These are phyloP conservation scores for Annona cherimola DNA, from an alignment of 164 flowering plant species.

Conservation along the genomic window DNA sequence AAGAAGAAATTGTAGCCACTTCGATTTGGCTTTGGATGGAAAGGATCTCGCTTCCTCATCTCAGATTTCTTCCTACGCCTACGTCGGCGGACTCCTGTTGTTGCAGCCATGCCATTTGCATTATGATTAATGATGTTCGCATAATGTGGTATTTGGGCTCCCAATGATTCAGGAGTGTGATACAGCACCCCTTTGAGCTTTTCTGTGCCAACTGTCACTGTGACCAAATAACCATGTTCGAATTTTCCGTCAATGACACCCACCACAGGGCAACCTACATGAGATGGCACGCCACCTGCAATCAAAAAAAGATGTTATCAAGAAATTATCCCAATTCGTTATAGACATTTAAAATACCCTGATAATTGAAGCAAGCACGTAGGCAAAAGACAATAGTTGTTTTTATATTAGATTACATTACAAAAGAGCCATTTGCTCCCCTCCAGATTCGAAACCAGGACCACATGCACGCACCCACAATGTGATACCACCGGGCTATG, in stretches of 20 bases:
- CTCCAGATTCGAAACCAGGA: too few relatives aligned
- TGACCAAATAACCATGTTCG: slow-evolving; percentile 72
- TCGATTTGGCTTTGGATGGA: slow-evolving; percentile 91
- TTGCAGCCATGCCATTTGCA: slow-evolving; percentile 13
- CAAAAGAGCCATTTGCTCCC: too few relatives aligned
- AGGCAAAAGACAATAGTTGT: too few relatives aligned
- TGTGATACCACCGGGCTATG: too few relatives aligned
- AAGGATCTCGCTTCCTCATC: slow-evolving; percentile 80
- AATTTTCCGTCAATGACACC: slow-evolving; percentile 85
- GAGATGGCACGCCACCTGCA: slow-evolving; percentile 25
- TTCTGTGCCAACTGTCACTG: slow-evolving; percentile 56
- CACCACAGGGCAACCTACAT: slow-evolving; percentile 39
- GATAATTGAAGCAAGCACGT: too few relatives aligned
- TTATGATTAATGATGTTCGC: slow-evolving; percentile 6
- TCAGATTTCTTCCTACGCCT: slow-evolving; percentile 84
- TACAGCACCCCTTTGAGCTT: slow-evolving; percentile 81
- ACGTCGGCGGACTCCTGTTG: slow-evolving; percentile 40
- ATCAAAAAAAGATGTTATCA: not conserved
- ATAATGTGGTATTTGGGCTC: slow-evolving; percentile 13
- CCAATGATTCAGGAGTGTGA: slow-evolving; percentile 33
- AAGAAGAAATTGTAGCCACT: slow-evolving; percentile 97
- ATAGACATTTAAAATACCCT: too few relatives aligned
- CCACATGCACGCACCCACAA: too few relatives aligned
- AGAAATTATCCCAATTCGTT: too few relatives aligned
- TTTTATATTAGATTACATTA: too few relatives aligned